Evolutionary conservation across 2,329 filamentous ascomycete genomes (phyloP), one percentile per base, ranked within the genome.

Genomic region (Alternaria rosae): DNA sequence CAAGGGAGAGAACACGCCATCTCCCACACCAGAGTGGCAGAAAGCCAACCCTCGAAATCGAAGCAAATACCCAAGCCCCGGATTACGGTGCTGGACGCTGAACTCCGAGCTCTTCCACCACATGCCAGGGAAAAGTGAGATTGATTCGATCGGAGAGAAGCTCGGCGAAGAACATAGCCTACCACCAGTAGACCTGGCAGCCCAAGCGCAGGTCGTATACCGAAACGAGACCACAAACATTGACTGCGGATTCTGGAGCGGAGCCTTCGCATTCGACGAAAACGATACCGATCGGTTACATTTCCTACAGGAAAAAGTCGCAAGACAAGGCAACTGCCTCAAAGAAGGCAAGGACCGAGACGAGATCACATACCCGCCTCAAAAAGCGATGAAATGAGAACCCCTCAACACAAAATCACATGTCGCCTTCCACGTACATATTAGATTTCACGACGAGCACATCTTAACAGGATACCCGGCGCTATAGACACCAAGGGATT

Each of bases 81-180:
- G 80, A 3, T 70, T 82, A 11, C 76, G 78, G 43, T 83, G 81
- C 70, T 82, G 78, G 76, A 81, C 77, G 6, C 68, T 80, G 23
- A 82, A 82, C 59, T 80, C 81, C 1, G 81, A 83, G 62, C 70
- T 83, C 2, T 82, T 83, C 66, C 81, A 82, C 58, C 81, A 83
- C 60, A 76, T 81, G 71, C 79, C 79, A 9, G 78, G 78, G 1
- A 70, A 69, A 28, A 79, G 75, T 23, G 74, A 79, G 61, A 81
- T 83, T 28, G 79, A 78, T 9, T 67, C 72, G 11, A 72, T 79
- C 12, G 71, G 71, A 35, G 64, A 71, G 25, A 60, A 60, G n/a
- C 57, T 71, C 9, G 79, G 79, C 25, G 69, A 76, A 52, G 62
- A 70, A 17, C 65, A 65, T 8, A 74, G 75, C 2, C 62, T 78